phyloP scores from a whole-genome alignment of 1,284 basidiomycete species.

The Xerocomus amazonicus region DNA sequence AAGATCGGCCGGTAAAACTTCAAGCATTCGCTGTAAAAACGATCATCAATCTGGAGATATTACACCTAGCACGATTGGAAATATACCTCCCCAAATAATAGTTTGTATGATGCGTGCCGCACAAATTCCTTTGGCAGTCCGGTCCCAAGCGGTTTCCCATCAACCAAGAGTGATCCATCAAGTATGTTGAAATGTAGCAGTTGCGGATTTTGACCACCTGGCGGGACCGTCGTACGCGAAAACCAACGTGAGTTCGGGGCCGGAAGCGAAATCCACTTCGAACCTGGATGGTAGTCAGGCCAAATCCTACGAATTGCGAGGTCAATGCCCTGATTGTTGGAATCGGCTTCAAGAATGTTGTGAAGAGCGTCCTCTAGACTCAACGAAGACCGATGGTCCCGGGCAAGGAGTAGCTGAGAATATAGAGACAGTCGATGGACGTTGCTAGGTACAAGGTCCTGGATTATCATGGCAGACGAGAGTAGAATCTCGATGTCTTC shows the following conservation, averaged over 20 bases:
- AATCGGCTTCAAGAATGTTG: constrained; percentile 4
- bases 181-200: constrained; percentile 40
- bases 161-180: constrained; percentile 40
- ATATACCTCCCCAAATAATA: constrained; percentile 32
- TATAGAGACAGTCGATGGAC: background rate
- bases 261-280: constrained; percentile 32
- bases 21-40: constrained; percentile 32
- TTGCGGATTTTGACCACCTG: constrained; percentile 10
- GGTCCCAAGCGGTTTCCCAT: constrained; percentile 37
- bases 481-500: constrained; percentile 34
- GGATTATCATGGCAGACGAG: constrained; percentile 35
- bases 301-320: constrained; percentile 36
- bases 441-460: constrained; percentile 27
- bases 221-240: constrained; percentile 19
- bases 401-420: constrained; percentile 20
- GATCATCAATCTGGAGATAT: background rate
- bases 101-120: constrained; percentile 32
- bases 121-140: constrained; percentile 37
- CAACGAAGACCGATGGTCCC: constrained; percentile 32
- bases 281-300: constrained; percentile 32
- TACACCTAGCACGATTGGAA: no score
- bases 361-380: constrained; percentile 22
- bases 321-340: constrained; percentile 29
- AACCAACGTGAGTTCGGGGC: constrained; percentile 39
- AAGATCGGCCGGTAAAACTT: constrained; percentile 32